A percentile compares a stretch with the other conserved stretches of the same genome.
Conservation (phyloP, 1,139 yeast genomes). For the Saccharomyces hybrid region DNA sequence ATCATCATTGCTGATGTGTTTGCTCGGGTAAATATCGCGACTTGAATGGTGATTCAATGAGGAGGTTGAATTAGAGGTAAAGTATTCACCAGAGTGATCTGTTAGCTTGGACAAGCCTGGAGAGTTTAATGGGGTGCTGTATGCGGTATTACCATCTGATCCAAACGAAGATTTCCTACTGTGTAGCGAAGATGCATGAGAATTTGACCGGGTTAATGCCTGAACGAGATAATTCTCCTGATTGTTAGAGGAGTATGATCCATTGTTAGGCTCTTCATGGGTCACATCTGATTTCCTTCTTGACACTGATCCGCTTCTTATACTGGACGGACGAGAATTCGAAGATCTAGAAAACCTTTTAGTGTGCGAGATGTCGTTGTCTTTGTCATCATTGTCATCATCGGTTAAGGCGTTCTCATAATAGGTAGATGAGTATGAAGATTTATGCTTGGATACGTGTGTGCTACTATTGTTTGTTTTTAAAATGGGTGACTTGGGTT, state of each 20-base stretch:
- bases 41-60: background rate
- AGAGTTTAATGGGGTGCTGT: slow-evolving; percentile 28
- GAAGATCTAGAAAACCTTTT: background rate
- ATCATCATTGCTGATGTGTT: slow-evolving; percentile 2
- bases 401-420: slow-evolving; percentile 29
- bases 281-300: slow-evolving; percentile 18
- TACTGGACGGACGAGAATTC: slow-evolving; percentile 19
- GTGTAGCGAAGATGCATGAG: slow-evolving; percentile 24
- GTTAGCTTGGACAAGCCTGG: slow-evolving; percentile 20
- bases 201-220: slow-evolving; percentile 15
- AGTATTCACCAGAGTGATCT: slow-evolving; percentile 4
- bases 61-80: background rate
- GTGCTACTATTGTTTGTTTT: slow-evolving; percentile 27
- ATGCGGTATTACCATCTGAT: slow-evolving; percentile 25
- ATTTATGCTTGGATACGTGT: slow-evolving; percentile 12
- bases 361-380: slow-evolving; percentile 7
- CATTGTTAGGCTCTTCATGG: slow-evolving; percentile 4
- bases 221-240: background rate
- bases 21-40: background rate
- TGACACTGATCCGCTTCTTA: slow-evolving; percentile 17
- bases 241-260: slow-evolving; percentile 1
- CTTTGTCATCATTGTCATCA: slow-evolving; percentile 22
- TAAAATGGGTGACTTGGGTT: slow-evolving; percentile 64
- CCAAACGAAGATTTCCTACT: slow-evolving; percentile 28
- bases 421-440: slow-evolving; percentile 20